phyloP scores from a whole-genome alignment of 2,329 filamentous ascomycete species.

The Venturia nashicola region DNA sequence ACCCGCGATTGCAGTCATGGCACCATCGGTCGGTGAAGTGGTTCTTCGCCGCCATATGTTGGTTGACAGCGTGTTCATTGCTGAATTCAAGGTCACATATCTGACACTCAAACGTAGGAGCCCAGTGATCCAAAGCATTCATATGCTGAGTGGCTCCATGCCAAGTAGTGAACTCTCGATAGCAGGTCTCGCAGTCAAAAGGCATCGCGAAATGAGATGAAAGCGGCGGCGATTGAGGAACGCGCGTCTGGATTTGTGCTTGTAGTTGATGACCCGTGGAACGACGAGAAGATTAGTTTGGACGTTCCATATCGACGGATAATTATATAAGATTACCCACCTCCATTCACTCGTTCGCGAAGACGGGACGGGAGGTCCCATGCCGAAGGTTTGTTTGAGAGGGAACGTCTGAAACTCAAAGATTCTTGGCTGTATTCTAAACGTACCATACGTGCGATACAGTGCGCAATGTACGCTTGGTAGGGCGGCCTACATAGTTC shows the following conservation, averaged over 20 bases:
- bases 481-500: too few relatives aligned
- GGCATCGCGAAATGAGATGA: neutral
- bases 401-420: too few relatives aligned
- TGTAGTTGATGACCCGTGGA: neutral
- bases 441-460: too few relatives aligned
- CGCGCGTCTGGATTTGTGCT: neutral
- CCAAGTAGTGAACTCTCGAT: slow-evolving; percentile 15
- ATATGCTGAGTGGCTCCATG: slow-evolving; percentile 20
- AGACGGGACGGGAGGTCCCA: neutral
- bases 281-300: neutral
- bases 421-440: too few relatives aligned
- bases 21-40: slow-evolving; percentile 15
- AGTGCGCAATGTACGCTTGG: too few relatives aligned
- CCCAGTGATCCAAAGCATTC: slow-evolving; percentile 19
- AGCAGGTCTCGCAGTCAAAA: slow-evolving; percentile 21
- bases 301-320: too few relatives aligned
- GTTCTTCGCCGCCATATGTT: slow-evolving; percentile 18
- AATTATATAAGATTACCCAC: too few relatives aligned
- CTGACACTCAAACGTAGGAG: slow-evolving; percentile 16
- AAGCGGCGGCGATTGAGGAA: neutral
- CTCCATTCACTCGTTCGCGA: neutral
- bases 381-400: neutral
- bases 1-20: slow-evolving; percentile 18
- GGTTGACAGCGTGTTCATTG: slow-evolving; percentile 12
- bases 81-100: slow-evolving; percentile 16